These are phyloP conservation scores for Pterocarpus macrocarpus DNA, from an alignment of 306 rosid genomes.

Conservation along the genomic window DNA sequence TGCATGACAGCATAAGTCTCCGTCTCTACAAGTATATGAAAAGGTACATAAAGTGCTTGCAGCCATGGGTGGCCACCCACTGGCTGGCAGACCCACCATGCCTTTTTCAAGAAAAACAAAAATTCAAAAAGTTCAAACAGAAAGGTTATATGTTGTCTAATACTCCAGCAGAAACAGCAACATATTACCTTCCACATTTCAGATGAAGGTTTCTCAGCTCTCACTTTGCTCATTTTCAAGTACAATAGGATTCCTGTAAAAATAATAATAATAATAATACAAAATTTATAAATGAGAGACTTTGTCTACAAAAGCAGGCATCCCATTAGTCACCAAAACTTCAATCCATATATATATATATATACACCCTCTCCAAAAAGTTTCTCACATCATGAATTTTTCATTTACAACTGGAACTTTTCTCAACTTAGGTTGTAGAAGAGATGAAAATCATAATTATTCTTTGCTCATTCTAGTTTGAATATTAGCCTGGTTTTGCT, in stretches of 20 bases:
- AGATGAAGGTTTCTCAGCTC: conserved; percentile 89
- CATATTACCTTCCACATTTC: conserved; percentile 86
- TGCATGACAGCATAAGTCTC: conserved; percentile 9
- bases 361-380: conserved; percentile 16
- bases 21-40: background rate
- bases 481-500: background rate
- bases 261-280: background rate
- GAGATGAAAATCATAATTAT: conserved; percentile 8
- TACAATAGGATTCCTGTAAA: conserved; percentile 73
- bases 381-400: background rate
- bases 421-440: background rate
- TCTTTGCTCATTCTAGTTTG: background rate
- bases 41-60: conserved; percentile 25
- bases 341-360: background rate
- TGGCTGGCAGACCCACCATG: conserved; percentile 2
- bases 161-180: conserved; percentile 31
- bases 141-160: conserved; percentile 19
- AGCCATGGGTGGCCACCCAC: conserved; percentile 31
- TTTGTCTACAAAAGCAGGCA: conserved; percentile 28
- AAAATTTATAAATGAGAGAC: conserved; percentile 15
- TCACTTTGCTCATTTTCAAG: conserved; percentile 89
- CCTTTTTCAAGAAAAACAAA: background rate
- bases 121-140: background rate
- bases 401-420: conserved; percentile 5
- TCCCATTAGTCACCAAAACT: conserved; percentile 13